Percentiles rank a stretch among this genome's conserved stretches.
These are phyloP conservation scores for Groenewaldozyma sp. DNA, from an alignment of 1,139 yeast genomes.

Conservation along the genomic window DNA sequence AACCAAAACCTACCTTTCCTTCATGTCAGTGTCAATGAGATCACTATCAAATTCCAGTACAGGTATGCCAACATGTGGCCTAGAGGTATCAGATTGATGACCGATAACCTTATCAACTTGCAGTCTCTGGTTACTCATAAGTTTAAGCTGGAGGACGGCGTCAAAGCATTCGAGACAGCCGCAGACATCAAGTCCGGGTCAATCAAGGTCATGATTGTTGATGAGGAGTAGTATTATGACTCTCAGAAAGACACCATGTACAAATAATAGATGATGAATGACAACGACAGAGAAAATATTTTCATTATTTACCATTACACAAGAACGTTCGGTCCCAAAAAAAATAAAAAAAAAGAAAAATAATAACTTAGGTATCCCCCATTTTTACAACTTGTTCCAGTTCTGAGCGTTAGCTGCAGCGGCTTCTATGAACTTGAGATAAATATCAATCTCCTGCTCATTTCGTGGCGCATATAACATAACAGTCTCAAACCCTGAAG, in stretches of 20 bases:
- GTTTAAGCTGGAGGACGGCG: slow-evolving; percentile 64
- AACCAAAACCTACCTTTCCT: slow-evolving; percentile 66
- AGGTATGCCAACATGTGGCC: slow-evolving; percentile 72
- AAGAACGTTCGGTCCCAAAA: neutral
- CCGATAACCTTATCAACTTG: slow-evolving; percentile 51
- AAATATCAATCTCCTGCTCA: neutral
- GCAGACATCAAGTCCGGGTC: slow-evolving; percentile 39
- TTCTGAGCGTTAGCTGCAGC: neutral
- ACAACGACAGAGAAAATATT: neutral
- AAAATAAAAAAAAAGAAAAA: too few species aligned
- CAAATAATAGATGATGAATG: neutral
- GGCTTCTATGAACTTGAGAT: neutral
- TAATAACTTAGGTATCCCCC: too few species aligned
- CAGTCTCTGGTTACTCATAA: slow-evolving; percentile 69
- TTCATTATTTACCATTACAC: neutral
- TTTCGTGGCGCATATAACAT: neutral
- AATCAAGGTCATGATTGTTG: slow-evolving; percentile 55
- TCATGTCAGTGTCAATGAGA: slow-evolving; percentile 59
- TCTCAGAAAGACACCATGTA: neutral
- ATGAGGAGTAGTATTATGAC: slow-evolving; percentile 18
- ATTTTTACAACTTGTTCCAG: too few species aligned
- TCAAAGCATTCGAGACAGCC: slow-evolving; percentile 69
- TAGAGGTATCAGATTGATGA: slow-evolving; percentile 59
- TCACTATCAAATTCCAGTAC: slow-evolving; percentile 65
- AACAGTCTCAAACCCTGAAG: neutral